Percentiles rank a stretch among this genome's conserved stretches.
These are phyloP conservation scores for Baeospora myosura DNA, from an alignment of 1,284 basidiomycete genomes.

Conservation along the genomic window DNA sequence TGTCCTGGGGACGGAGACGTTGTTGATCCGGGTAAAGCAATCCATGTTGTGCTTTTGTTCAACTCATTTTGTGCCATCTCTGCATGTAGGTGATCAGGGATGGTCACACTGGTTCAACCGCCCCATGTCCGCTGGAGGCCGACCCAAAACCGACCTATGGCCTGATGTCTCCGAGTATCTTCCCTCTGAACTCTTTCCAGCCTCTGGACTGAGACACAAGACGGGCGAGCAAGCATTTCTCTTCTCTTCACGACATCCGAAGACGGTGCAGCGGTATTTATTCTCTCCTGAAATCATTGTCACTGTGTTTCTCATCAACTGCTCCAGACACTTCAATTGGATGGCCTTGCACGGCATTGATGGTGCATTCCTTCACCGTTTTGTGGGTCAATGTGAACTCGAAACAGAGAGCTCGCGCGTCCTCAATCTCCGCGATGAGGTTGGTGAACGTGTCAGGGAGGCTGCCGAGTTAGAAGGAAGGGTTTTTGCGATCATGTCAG, in stretches of 20 bases:
- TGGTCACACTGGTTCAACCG: conserved; percentile 73
- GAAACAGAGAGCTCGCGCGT: conserved; percentile 45
- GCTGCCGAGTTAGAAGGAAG: conserved; percentile 69
- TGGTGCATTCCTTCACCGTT: conserved; percentile 71
- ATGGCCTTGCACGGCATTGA: conserved; percentile 74
- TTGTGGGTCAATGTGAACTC: conserved; percentile 55
- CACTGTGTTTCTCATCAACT: background rate
- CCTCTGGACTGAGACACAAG: conserved; percentile 49
- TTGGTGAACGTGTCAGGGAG: conserved; percentile 57
- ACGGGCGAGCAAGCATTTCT: conserved; percentile 52
- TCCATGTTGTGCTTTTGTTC: background rate
- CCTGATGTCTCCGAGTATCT: conserved; percentile 66
- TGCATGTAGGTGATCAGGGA: conserved; percentile 50
- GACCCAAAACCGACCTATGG: conserved; percentile 65
- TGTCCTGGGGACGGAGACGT: conserved; percentile 56
- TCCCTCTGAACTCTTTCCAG: conserved; percentile 58
- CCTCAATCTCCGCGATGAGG: conserved; percentile 56
- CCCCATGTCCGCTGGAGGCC: conserved; percentile 57
- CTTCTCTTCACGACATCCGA: conserved; percentile 67
- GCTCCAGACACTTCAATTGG: conserved; percentile 63
- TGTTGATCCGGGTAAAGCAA: conserved; percentile 41
- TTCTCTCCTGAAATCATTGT: background rate
- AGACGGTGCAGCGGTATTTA: conserved; percentile 52
- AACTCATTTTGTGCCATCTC: background rate
- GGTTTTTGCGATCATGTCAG: conserved; percentile 71